Evolutionary conservation across 306 rosid genomes (phyloP).

Genomic region (Acmispon strigosus): DNA sequence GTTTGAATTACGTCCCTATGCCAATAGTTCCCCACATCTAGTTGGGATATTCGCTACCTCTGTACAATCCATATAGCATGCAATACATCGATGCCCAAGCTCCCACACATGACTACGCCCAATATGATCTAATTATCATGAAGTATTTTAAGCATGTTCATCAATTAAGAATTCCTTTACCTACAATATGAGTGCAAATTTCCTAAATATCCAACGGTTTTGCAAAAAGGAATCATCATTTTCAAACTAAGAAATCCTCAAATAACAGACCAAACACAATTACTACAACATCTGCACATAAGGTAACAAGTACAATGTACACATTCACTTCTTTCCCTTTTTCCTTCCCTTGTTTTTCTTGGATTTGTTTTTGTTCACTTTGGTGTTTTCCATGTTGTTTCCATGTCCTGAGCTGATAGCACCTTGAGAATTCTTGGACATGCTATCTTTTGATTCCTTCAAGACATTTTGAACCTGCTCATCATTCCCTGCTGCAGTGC

Average conservation of each 20-base stretch:
- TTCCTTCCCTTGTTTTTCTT: slow-evolving; percentile 5
- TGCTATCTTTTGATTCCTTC: background rate
- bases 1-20: too few relatives aligned
- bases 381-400: too few relatives aligned
- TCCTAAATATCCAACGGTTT: background rate
- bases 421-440: background rate
- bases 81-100: too few relatives aligned
- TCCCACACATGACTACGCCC: too few relatives aligned
- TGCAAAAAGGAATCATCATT: background rate
- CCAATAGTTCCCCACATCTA: too few relatives aligned
- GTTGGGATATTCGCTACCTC: too few relatives aligned
- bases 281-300: background rate
- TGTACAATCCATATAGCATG: too few relatives aligned
- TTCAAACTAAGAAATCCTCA: background rate
- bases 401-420: background rate
- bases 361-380: background rate
- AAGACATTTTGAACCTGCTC: background rate
- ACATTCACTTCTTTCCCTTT: slow-evolving; percentile 16
- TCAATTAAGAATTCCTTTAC: too few relatives aligned
- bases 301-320: background rate
- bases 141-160: too few relatives aligned
- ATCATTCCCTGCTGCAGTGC: background rate
- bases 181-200: too few relatives aligned
- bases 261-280: background rate
- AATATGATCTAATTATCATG: too few relatives aligned